Evolutionary conservation across 148 eudicot species (phyloP).

Genomic region (Arbutus unedo): DNA sequence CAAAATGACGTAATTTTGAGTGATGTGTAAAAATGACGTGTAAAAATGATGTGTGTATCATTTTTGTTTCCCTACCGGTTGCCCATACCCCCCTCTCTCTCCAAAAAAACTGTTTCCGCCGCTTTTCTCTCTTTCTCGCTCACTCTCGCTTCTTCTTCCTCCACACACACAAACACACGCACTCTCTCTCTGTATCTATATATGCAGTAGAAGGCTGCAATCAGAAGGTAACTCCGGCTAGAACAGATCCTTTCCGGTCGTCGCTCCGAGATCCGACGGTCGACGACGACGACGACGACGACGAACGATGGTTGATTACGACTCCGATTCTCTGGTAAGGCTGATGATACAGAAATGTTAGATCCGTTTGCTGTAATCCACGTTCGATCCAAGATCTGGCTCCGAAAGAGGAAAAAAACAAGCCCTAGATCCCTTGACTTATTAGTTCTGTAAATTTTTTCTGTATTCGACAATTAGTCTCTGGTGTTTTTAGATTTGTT

Average conservation of each 20-base stretch:
- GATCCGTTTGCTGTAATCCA: constrained; percentile 38
- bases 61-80: no score
- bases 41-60: no score
- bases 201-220: neutral
- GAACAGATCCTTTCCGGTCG: constrained; percentile 7
- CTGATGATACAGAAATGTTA: constrained; percentile 33
- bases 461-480: neutral
- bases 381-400: constrained; percentile 46
- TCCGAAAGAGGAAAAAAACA: constrained; percentile 58
- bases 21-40: no score
- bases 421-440: neutral
- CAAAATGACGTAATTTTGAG: no score
- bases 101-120: no score
- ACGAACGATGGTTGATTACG: constrained; percentile 14
- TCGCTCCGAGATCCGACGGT: constrained; percentile 11
- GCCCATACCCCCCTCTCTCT: no score
- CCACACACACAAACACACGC: neutral
- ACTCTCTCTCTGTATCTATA: neutral
- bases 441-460: neutral
- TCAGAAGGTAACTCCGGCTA: neutral
- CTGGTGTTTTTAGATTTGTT: neutral
- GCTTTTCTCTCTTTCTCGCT: no score
- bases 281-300: constrained; percentile 12
- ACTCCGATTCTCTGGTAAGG: constrained; percentile 17
- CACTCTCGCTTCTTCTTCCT: constrained; percentile 6